These are phyloP conservation scores for Colletotrichum cuscutae DNA, from an alignment of 2,329 filamentous ascomycete genomes.

Conservation along the genomic window DNA sequence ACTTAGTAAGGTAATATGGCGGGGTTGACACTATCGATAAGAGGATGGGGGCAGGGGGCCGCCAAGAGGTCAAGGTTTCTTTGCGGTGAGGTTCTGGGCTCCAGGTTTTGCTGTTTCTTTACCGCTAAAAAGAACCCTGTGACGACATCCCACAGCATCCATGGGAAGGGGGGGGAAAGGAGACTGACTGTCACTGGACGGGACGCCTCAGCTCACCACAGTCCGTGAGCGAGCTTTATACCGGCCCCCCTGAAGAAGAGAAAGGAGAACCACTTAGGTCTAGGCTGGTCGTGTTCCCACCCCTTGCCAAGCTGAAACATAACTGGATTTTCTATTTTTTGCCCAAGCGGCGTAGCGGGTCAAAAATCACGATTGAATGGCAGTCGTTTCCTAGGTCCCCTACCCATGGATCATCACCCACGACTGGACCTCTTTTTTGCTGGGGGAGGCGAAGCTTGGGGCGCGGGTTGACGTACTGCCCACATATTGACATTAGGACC, in stretches of 20 bases:
- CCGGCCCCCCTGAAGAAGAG: neutral
- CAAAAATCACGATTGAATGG: constrained; percentile 12
- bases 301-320: constrained; percentile 9
- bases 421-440: neutral
- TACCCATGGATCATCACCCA: neutral
- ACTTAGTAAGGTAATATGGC: neutral
- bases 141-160: constrained; percentile 3
- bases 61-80: neutral
- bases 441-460: constrained; percentile 3
- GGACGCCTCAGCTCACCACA: neutral
- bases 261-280: neutral
- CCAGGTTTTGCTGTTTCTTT: neutral
- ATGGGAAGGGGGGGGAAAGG: neutral
- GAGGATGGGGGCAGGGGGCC: neutral
- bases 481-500: neutral
- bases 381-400: neutral
- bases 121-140: constrained; percentile 15
- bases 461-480: constrained; percentile 9
- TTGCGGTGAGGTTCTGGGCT: neutral
- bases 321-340: neutral
- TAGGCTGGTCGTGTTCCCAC: too few species aligned
- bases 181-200: neutral
- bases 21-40: constrained; percentile 12
- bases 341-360: neutral
- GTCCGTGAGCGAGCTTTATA: neutral